A percentile compares a stretch with the other conserved stretches of the same genome.
Conservation (phyloP, 2,329 filamentous ascomycete genomes). For the Scedosporium aurantiacum region DNA sequence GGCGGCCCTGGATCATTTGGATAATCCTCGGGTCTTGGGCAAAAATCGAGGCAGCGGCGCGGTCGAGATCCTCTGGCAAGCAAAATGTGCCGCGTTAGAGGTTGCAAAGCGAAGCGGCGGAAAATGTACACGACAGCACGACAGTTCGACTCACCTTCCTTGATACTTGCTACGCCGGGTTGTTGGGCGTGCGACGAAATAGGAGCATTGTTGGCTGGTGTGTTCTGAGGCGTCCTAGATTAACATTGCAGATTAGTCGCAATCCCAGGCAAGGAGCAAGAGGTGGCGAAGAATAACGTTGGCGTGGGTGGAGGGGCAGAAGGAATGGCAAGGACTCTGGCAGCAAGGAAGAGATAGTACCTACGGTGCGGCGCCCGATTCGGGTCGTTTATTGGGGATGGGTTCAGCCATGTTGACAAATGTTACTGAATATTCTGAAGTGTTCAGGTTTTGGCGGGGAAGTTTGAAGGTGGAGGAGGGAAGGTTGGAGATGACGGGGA, state of each 20-base stretch:
- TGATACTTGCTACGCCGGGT: slow-evolving; percentile 87
- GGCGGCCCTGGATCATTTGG: slow-evolving; percentile 94
- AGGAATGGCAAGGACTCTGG: neutral
- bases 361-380: slow-evolving; percentile 47
- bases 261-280: neutral
- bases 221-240: slow-evolving; percentile 90
- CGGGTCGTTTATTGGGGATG: slow-evolving; percentile 52
- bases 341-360: slow-evolving; percentile 20
- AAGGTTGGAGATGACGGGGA: slow-evolving; percentile 17
- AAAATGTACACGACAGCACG: slow-evolving; percentile 3
- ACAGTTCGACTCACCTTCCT: slow-evolving; percentile 63
- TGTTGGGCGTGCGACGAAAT: slow-evolving; percentile 97
- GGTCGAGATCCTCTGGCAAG: slow-evolving; percentile 74
- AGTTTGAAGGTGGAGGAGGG: slow-evolving; percentile 17
- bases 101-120: neutral
- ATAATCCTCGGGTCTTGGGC: slow-evolving; percentile 91
- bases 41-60: slow-evolving; percentile 82
- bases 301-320: neutral
- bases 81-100: slow-evolving; percentile 10
- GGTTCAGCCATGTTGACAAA: slow-evolving; percentile 44
- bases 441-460: slow-evolving; percentile 8
- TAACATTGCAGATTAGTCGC: neutral
- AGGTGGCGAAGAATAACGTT: neutral
- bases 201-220: slow-evolving; percentile 85
- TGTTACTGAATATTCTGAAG: slow-evolving; percentile 13